Base-by-base conservation (phyloP, 805 yeast species). In the Myxozyma neglecta region DNA sequence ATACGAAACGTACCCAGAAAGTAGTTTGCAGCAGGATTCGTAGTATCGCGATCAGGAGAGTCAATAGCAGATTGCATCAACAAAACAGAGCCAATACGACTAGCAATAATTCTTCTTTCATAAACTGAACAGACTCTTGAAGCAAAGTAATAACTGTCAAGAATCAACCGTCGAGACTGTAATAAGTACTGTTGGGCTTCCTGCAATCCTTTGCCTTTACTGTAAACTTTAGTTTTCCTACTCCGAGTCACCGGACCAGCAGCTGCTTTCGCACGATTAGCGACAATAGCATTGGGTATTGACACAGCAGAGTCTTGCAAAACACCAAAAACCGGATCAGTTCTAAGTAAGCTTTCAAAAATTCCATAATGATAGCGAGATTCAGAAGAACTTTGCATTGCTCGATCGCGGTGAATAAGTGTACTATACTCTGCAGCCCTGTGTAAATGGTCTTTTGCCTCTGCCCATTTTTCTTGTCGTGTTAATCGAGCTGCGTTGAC, bases 281-380 rank as follows among this genome's bases (percentile, higher is more conserved):
- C 13, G 13, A 47, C 46, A 0, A 48, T 11, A 1, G 46, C 44
- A 40, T 53, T 56, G 11, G 85, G 84, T 9, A 80, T 70, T 0
- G 82, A 77, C 57, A 81, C 70, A 0, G 81, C 83, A 0, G 85
- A 80, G 42, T 83, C 86, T 53, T 76, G 80, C 47, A 83, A 65
- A 6, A 79, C 77, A 3, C 81, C 79, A 50, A 80, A 77, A 37
- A 80, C 77, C 0, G 87, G 85, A 68, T 83, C 85, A 16, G 65
- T 63, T 32, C 51, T 52, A 24, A 73, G 64, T n/a, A 63, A 11
- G 14, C 56, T 16, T 32, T 43, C 49, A 3, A 73, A 73, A 16
- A 47, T 42, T 8, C 60, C 43, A 55, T 62, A 69, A 6, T 57
- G 51, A 32, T 51, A 51, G 32, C 61, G 54, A 16, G 71, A 66